Evolutionary conservation across 306 rosid genomes (phyloP), one percentile per base, ranked within the genome.

Genomic region (Lotus japonicus): DNA sequence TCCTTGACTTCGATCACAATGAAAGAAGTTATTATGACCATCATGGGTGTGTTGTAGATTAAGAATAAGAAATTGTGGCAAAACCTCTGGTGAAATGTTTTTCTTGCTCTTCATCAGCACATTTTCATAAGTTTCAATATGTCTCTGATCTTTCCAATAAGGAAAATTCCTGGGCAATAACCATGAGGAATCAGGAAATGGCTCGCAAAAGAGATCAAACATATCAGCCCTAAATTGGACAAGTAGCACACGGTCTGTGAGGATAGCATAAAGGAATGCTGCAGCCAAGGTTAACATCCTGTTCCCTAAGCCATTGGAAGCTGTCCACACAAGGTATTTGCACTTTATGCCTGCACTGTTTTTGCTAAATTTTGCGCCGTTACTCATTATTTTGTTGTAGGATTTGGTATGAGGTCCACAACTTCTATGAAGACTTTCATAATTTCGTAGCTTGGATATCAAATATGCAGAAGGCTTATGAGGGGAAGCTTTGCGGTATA

Each of bases 231-330:
- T 88, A 42, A 89, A 87, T 84, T 53, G 86, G 57, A 89, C 90
- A 8, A 89, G 90, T 8, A 89, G 77, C 52, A 89, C 89, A 23
- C 92, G 85, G 59, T 86, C 83, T 2, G 96, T 84, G 63, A 89
- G 92, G 36, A 89, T 66, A 51, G 92, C 87, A 67, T 89, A 89
- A 36, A 89, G 86, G 60, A 89, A 89, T 45, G 92, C 79, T 4
- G 96, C 70, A 21, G 79, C 89, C 71, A 89, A 63, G 69, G 89
- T 84, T 19, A 87, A 6, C 64, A 89, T 87, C 68, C 96, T 87
- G 80, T 89, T 87, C 61, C 96, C 96, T 72, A 89, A 81, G 71
- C 92, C 96, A 80, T 89, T 85, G 45, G 60, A 57, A 70, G 78
- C 64, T 11, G 74, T 76, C 91, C 94, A 89, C 15, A 85, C 88